Percentiles rank a stretch among this genome's conserved stretches.
Conservation (phyloP, 768 basidiomycete genomes). For the Pleurotus pulmonarius region DNA sequence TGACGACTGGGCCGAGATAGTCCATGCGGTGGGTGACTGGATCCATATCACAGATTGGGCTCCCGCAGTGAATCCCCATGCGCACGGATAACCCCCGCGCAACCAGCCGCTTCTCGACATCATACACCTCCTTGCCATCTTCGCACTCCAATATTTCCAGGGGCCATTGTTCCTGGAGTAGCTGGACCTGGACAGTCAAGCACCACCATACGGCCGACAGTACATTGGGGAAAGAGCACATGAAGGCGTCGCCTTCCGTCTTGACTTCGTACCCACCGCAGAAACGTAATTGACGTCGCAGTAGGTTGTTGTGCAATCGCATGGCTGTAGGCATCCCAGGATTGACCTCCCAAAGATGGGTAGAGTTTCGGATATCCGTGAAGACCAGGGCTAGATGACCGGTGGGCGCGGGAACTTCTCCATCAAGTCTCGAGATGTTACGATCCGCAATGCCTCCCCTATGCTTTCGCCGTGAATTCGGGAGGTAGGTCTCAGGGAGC, state of each 20-base stretch:
- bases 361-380: constrained; percentile 97
- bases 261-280: constrained; percentile 99
- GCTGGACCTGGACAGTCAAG: constrained; percentile 77
- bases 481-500: constrained; percentile 25
- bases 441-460: constrained; percentile 57
- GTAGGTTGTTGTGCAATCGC: constrained; percentile 80
- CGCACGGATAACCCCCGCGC: constrained; percentile 89
- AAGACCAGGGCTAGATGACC: constrained; percentile 93
- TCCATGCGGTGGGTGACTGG: constrained; percentile 94
- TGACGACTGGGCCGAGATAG: constrained; percentile 96
- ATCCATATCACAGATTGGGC: constrained; percentile 87
- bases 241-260: constrained; percentile 98
- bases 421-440: constrained; percentile 58
- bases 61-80: constrained; percentile 96
- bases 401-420: constrained; percentile 78
- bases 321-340: constrained; percentile 94
- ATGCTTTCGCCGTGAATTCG: not conserved
- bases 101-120: constrained; percentile 62
- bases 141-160: constrained; percentile 89
- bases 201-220: constrained; percentile 89
- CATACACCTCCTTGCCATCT: constrained; percentile 80
- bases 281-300: constrained; percentile 80
- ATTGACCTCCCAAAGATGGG: constrained; percentile 94
- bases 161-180: constrained; percentile 87
- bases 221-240: constrained; percentile 94